Base-by-base conservation (phyloP, 2,329 filamentous ascomycete species). In the Pseudopyricularia cyperi region DNA sequence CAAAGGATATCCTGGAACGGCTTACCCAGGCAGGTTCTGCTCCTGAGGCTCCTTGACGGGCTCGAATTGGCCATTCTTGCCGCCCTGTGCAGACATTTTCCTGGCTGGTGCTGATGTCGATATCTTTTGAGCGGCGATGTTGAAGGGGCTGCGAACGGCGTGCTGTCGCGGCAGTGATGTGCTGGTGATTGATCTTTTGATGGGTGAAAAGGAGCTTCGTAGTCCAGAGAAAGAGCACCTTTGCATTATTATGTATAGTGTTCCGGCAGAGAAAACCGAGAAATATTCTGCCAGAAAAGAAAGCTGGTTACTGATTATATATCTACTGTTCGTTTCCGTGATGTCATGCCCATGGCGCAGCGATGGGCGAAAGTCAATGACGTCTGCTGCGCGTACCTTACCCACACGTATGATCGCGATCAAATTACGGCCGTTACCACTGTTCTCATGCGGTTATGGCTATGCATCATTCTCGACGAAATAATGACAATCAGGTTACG, bases 11-110 rank as follows among this genome's bases (percentile, higher is more conserved):
- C 56, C 46, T 4, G 14, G 44, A 33, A 37, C 24, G 34, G 17
- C 24, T 24, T 58, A 68, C 65, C 68, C 69, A 0, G 68, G 69
- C 2, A 67, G 61, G 19, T 64, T 57, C 34, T 71, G 69, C 9
- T 57, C 55, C 58, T 71, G 67, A 7, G 61, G 56, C 50, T 64
- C 61, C 12, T 59, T 52, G 6, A 67, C 61, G 2, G 68, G 62
- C 49, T 65, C 54, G 52, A 71, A 70, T 26, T 60, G 37, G 14
- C 67, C 68, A 32, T 52, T 34, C 28, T 59, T 46, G 17, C 51
- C 51, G 19, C 46, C 51, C 46, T 52, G 33, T n/a, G 12, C 48
- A 37, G 37, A 47, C 49, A 51, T 51, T 19, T 51, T 51, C n/a
- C 26, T 51, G 7, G 24, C 3, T 7, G n/a, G 8, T 14, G 22